Conservation (phyloP, 176 grass and related monocot species). For the Sorghum bicolor region Sorghum_bicolor_NCBIv3 NC_012877.2:1198001-1198500, state of each 20-base stretch:
- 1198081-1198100: background rate
- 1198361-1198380: background rate
- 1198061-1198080: background rate
- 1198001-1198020: background rate
- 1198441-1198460: background rate
- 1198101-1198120: background rate
- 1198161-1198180: background rate
- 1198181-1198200: background rate
- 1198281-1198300: background rate
- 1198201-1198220: background rate
- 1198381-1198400: background rate
- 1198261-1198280: background rate
- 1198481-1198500: background rate
- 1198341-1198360: background rate
- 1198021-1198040: background rate
- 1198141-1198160: background rate
- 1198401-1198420: background rate
- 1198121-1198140: background rate
- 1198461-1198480: background rate
- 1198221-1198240: background rate
- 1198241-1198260: background rate
- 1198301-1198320: background rate
- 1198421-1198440: background rate
- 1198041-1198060: background rate
- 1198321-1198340: background rate